Base-by-base conservation (phyloP, 352 stramenopile genomes). In the Globisporangium splendens region DNA sequence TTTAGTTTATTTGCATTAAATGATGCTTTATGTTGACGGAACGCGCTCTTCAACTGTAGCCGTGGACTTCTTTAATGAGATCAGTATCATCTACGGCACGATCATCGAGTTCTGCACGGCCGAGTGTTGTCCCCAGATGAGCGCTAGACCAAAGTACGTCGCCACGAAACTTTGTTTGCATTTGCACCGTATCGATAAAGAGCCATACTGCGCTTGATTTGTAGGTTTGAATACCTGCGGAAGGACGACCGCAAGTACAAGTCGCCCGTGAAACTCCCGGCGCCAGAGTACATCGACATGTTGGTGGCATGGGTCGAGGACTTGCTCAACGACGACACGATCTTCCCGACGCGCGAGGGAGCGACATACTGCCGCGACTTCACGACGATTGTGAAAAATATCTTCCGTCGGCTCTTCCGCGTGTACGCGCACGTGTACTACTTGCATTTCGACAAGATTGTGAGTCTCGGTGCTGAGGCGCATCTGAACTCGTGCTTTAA, bases 401-500 rank as follows among this genome's bases (percentile, higher is more conserved):
- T 98, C 43, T 99, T 98, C 68, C 82, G 94, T 48, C 79, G 95
- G 35, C 75, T 99, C n/a, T 98, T 99, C 73, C 82, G 96, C 13
- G 93, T 99, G 1, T 99, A 98, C 70, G 94, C 93, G 20, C 96
- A 98, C 76, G 89, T 98, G 43, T 99, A 99, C 74, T 97, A 96
- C 63, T 96, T 86, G 60, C 97, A 98, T 71, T 98, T 98, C 57
- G 86, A 96, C 59, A 98, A 97, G 51, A 86, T 98, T 63, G 89
- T 98, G 55, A 86, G 83, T 48, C 80, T 98, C 35, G 91, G 93
- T 21, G 97, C 97, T 54, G 94, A 98, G 59, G 93, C 95, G 33
- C 93, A 98, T 69, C 79, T 99, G 51, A 99, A 99, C 76, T 98
- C 96, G 55, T 98, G 91, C 66, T 98, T 99, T 76, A 99, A 99